Evolutionary conservation across 306 rosid species (phyloP).

Genomic region (Alnus glutinosa): DNA sequence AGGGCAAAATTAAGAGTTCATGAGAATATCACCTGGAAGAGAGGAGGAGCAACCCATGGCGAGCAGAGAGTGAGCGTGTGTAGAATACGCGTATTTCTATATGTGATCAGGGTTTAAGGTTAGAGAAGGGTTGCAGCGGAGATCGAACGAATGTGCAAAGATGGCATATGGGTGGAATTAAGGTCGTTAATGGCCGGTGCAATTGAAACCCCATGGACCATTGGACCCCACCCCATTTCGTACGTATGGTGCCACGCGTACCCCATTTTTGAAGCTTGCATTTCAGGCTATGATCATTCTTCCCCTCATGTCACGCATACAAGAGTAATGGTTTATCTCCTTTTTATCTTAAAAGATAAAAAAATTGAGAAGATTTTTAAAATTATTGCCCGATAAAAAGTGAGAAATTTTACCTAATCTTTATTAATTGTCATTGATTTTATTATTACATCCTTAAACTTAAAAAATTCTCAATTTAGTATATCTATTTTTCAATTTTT

Average conservation of each 20-base stretch:
- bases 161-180: not conserved
- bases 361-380: no score
- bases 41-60: constrained; percentile 87
- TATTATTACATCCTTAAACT: no score
- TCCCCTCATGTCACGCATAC: no score
- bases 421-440: no score
- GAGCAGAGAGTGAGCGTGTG: constrained; percentile 6
- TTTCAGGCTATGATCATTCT: no score
- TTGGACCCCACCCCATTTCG: not conserved
- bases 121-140: not conserved
- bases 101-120: constrained; percentile 3
- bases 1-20: not conserved
- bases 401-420: no score
- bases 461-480: no score
- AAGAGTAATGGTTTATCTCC: no score
- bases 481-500: no score
- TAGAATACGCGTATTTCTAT: not conserved
- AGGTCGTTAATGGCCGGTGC: constrained; percentile 28
- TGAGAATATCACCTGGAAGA: constrained; percentile 51
- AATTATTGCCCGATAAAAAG: no score
- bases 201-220: not conserved
- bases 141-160: not conserved
- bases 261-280: not conserved
- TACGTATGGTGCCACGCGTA: constrained; percentile 4
- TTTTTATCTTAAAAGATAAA: no score